These are phyloP conservation scores for Bertia moriformis DNA, from an alignment of 2,329 filamentous ascomycete species.

Conservation along the genomic window DNA sequence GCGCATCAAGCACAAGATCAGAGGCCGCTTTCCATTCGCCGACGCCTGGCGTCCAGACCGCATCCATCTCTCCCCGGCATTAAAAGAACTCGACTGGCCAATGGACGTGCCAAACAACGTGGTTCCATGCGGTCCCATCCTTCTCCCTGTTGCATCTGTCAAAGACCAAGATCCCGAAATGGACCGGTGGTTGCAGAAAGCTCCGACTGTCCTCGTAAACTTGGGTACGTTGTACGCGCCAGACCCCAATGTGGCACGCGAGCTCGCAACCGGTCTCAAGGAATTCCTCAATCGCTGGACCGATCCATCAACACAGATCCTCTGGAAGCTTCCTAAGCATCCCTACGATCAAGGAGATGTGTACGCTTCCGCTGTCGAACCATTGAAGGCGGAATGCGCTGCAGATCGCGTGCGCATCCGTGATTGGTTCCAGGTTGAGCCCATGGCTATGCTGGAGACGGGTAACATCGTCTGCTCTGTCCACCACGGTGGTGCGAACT, in stretches of 20 bases:
- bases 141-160: conserved; percentile 5
- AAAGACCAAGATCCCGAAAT: conserved; percentile 1
- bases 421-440: conserved; percentile 5
- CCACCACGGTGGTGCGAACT: conserved; percentile 20
- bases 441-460: conserved; percentile 9
- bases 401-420: conserved; percentile 4
- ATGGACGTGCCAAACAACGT: conserved; percentile 4
- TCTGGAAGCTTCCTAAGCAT: conserved; percentile 6
- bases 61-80: conserved; percentile 2
- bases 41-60: neutral
- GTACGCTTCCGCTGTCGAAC: neutral
- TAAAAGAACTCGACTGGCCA: conserved; percentile 7
- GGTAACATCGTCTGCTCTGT: conserved; percentile 15
- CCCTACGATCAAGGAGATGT: conserved; percentile 2
- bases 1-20: conserved; percentile 11
- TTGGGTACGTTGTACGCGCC: conserved; percentile 7
- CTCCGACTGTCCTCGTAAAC: conserved; percentile 7
- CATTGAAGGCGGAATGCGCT: conserved; percentile 6
- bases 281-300: conserved; percentile 4
- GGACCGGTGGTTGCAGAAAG: conserved; percentile 5
- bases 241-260: conserved; percentile 4
- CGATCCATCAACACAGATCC: conserved; percentile 4
- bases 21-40: neutral
- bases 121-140: conserved; percentile 6
- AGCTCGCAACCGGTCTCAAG: conserved; percentile 4